These are phyloP conservation scores for Dactylellina sp. DNA, from an alignment of 2,329 filamentous ascomycete genomes.

Conservation along the genomic window DNA sequence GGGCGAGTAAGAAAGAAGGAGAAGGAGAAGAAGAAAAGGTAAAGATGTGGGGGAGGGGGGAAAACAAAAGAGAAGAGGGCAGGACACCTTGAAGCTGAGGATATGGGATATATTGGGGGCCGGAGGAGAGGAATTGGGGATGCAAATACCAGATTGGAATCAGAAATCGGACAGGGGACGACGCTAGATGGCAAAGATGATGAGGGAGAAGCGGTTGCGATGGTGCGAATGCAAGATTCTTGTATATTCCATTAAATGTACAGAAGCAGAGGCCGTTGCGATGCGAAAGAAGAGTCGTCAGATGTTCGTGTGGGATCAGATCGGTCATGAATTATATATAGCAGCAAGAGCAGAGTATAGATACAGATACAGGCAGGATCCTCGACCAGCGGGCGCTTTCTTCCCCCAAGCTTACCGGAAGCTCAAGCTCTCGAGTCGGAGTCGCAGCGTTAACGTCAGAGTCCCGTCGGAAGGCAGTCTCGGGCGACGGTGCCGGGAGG, in stretches of 20 bases:
- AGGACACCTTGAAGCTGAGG: constrained; percentile 17
- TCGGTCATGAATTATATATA: constrained; percentile 22
- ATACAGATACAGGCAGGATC: constrained; percentile 6
- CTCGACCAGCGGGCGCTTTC: constrained; percentile 50
- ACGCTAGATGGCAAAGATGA: constrained; percentile 6
- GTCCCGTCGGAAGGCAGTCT: constrained; percentile 26
- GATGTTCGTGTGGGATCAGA: constrained; percentile 16
- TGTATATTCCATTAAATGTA: constrained; percentile 16
- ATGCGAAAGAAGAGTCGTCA: constrained; percentile 13
- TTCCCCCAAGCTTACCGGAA: constrained; percentile 54
- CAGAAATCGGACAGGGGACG: constrained; percentile 2
- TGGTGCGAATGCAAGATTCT: too few relatives aligned
- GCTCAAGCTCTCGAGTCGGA: too few relatives aligned
- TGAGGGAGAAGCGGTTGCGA: constrained; percentile 5
- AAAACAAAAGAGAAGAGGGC: constrained; percentile 9
- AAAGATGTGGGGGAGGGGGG: constrained; percentile 8
- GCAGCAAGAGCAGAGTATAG: too few relatives aligned
- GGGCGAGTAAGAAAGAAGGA: too few relatives aligned
- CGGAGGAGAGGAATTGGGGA: constrained; percentile 14
- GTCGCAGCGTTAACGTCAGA: constrained; percentile 12
- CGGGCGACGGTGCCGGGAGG: constrained; percentile 31
- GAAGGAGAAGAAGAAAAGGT: background rate
- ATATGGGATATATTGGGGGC: constrained; percentile 14
- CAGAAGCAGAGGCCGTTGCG: constrained; percentile 17
- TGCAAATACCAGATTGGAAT: constrained; percentile 27